A percentile compares a stretch with the other conserved stretches of the same genome.
Evolutionary conservation across 1,284 basidiomycete genomes (phyloP).

Genomic region (Heterobasidion irregulare): DNA sequence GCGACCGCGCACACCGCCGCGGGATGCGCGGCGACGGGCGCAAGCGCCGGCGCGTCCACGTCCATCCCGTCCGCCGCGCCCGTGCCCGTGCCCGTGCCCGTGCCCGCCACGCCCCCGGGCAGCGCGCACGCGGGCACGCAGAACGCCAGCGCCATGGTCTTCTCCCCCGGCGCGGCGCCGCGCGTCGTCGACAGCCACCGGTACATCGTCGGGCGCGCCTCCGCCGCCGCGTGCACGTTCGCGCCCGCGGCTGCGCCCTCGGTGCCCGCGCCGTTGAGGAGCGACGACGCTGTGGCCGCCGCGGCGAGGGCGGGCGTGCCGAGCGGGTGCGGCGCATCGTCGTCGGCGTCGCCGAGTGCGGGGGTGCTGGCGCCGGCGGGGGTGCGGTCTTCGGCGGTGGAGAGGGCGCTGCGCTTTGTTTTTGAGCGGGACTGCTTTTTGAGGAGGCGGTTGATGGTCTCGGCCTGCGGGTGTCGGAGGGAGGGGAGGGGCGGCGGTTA

Average conservation of each 20-base stretch:
- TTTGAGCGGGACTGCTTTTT: slow-evolving; percentile 78
- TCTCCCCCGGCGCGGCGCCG: slow-evolving; percentile 7
- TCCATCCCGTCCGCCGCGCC: slow-evolving; percentile 11
- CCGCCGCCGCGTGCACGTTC: neutral
- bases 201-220: neutral
- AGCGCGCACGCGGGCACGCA: slow-evolving; percentile 39
- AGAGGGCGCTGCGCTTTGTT: slow-evolving; percentile 48
- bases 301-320: neutral
- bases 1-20: slow-evolving; percentile 32
- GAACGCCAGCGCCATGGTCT: slow-evolving; percentile 35
- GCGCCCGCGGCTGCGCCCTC: neutral
- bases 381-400: slow-evolving; percentile 37
- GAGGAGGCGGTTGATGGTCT: slow-evolving; percentile 86
- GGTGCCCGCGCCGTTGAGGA: neutral
- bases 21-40: slow-evolving; percentile 16
- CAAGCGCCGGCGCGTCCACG: slow-evolving; percentile 11
- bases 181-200: neutral
- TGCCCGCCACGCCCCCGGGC: slow-evolving; percentile 12
- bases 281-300: slow-evolving; percentile 40
- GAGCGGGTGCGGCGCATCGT: slow-evolving; percentile 9
- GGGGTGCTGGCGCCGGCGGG: slow-evolving; percentile 14
- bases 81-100: slow-evolving; percentile 2
- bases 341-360: slow-evolving; percentile 17
- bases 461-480: no score
- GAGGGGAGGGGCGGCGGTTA: neutral